phyloP scores from a whole-genome alignment of 2,329 filamentous ascomycete genomes.

The Xylaria sp. region DNA sequence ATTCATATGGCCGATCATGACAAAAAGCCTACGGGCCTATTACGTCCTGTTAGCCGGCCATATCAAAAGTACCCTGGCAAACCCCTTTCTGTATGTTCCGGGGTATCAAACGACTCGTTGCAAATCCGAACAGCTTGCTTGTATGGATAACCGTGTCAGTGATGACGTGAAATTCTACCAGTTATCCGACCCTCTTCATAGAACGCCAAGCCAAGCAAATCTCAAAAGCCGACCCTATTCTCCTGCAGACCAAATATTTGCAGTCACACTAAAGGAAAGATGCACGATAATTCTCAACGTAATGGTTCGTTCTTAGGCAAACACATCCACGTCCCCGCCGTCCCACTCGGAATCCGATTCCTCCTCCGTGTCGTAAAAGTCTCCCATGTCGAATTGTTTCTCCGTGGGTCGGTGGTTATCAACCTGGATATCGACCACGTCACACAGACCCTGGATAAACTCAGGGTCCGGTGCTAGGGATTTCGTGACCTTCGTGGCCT shows the following conservation, averaged over 20 bases:
- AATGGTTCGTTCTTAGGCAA: constrained; percentile 9
- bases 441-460: constrained; percentile 69
- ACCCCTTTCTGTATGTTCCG: not conserved
- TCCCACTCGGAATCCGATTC: constrained; percentile 62
- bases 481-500: constrained; percentile 16
- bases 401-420: constrained; percentile 77
- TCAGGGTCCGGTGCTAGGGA: constrained; percentile 12
- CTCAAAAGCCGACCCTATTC: not conserved
- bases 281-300: not conserved
- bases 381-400: constrained; percentile 68
- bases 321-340: constrained; percentile 41
- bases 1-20: no score
- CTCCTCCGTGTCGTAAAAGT: constrained; percentile 65
- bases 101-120: not conserved
- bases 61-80: not conserved
- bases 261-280: not conserved
- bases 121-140: not conserved
- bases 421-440: constrained; percentile 70
- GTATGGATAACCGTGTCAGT: not conserved
- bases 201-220: not conserved
- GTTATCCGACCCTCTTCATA: not conserved
- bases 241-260: constrained; percentile 13
- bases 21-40: not conserved
- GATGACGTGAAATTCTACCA: not conserved
- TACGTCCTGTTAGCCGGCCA: not conserved